These are phyloP conservation scores for Podospora pseudoanserina DNA, from an alignment of 495 filamentous ascomycete genomes.

Conservation along the genomic window DNA sequence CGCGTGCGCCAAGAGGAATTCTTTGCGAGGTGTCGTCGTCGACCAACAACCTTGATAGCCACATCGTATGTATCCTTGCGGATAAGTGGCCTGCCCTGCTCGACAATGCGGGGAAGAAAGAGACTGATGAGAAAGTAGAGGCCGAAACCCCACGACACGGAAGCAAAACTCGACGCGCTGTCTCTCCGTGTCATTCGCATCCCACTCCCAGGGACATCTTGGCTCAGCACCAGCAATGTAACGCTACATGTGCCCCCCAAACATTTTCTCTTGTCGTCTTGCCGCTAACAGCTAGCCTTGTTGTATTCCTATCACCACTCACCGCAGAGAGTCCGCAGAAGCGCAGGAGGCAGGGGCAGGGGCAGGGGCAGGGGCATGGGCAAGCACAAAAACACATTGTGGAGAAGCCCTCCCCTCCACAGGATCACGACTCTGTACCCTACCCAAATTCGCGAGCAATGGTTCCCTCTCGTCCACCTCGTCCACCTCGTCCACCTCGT, in stretches of 20 bases:
- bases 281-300: conserved; percentile 2
- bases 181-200: background rate
- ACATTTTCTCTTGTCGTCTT: conserved; percentile 5
- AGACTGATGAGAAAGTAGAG: too few species aligned
- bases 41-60: background rate
- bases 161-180: background rate
- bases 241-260: background rate
- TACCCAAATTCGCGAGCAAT: background rate
- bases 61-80: background rate
- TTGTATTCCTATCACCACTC: background rate
- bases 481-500: background rate
- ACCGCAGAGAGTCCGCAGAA: background rate
- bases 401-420: conserved; percentile 16
- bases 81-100: background rate
- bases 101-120: background rate
- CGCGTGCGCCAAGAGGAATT: background rate
- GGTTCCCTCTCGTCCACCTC: background rate
- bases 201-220: conserved; percentile 5
- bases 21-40: background rate
- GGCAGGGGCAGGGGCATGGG: background rate
- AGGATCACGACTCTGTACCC: background rate
- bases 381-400: conserved; percentile 6
- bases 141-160: background rate
- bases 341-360: background rate
- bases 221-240: background rate